Evolutionary conservation across 768 basidiomycete genomes (phyloP).

Genomic region (Mycena venus): DNA sequence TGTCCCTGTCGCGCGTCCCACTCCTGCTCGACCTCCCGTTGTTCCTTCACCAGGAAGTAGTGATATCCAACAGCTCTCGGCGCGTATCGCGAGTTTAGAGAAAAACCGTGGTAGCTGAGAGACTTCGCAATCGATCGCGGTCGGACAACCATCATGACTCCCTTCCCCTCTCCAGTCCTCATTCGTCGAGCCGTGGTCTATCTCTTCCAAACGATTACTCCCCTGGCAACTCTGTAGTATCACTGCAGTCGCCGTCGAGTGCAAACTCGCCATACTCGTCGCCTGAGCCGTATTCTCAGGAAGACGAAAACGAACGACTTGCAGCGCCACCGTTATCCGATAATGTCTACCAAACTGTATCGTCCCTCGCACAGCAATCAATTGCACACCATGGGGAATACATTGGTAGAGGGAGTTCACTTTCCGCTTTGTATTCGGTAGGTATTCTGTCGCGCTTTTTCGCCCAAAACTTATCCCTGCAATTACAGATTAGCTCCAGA

Average conservation of each 20-base stretch:
- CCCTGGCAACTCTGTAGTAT: constrained; percentile 29
- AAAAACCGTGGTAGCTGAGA: constrained; percentile 39
- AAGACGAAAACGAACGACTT: constrained; percentile 31
- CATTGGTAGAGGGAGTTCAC: constrained; percentile 60
- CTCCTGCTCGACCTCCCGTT: constrained; percentile 54
- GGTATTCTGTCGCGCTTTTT: constrained; percentile 22
- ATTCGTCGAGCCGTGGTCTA: constrained; percentile 31
- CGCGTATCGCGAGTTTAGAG: constrained; percentile 45
- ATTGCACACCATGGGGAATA: constrained; percentile 64
- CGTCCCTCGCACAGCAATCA: constrained; percentile 57
- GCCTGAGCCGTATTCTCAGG: constrained; percentile 34
- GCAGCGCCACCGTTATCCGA: constrained; percentile 43
- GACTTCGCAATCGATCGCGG: constrained; percentile 13
- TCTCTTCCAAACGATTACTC: constrained; percentile 28
- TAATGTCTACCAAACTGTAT: constrained; percentile 55
- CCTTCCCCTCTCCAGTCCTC: constrained; percentile 37
- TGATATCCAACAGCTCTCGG: constrained; percentile 40
- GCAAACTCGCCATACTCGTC: constrained; percentile 34
- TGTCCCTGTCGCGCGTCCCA: constrained; percentile 57
- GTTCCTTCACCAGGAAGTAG: constrained; percentile 28
- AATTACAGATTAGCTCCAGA: constrained; percentile 50
- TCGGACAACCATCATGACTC: constrained; percentile 27
- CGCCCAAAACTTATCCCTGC: constrained; percentile 9
- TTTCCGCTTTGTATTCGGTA: constrained; percentile 63
- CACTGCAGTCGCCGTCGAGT: constrained; percentile 34